Conservation (phyloP, 2,329 filamentous ascomycete species). For the Didymellaceae sp. region DNA sequence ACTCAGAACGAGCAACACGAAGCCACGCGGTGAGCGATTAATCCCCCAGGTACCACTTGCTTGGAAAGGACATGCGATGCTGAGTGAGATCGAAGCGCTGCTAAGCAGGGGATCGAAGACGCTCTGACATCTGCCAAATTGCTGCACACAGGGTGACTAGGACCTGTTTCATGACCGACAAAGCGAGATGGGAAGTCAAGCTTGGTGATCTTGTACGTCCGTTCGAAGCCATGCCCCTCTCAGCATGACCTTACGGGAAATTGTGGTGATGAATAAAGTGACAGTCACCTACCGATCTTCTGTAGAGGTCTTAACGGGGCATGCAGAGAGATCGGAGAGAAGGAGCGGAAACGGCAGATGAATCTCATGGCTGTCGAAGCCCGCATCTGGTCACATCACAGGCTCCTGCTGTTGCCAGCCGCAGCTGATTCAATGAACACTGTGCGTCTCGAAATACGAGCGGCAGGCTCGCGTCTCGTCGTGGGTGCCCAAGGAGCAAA, state of each 20-base stretch:
- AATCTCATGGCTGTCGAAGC: background rate
- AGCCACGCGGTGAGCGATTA: slow-evolving; percentile 8
- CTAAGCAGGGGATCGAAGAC: background rate
- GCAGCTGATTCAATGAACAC: no score
- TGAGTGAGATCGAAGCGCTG: slow-evolving; percentile 8
- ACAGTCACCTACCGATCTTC: slow-evolving; percentile 11
- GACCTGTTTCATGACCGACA: slow-evolving; percentile 22
- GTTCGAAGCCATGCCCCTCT: background rate
- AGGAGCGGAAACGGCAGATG: background rate
- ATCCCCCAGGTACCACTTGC: slow-evolving; percentile 20
- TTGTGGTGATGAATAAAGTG: slow-evolving; percentile 10
- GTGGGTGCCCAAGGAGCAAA: slow-evolving; percentile 39
- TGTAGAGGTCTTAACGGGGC: background rate
- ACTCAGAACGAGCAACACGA: slow-evolving; percentile 9
- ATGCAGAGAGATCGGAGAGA: slow-evolving; percentile 7
- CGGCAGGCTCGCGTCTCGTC: no score
- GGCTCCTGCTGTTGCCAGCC: slow-evolving; percentile 2
- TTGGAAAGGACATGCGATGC: background rate
- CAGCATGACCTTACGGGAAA: background rate
- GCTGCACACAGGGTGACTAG: slow-evolving; percentile 21
- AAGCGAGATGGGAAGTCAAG: no score
- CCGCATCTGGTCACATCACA: background rate
- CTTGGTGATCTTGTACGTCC: slow-evolving; percentile 3
- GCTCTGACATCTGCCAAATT: slow-evolving; percentile 19
- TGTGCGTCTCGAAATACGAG: no score